A percentile compares a stretch with the other conserved stretches of the same genome.
Evolutionary conservation across 2,329 filamentous ascomycete genomes (phyloP).

Genomic region (Microascus cirrosus): DNA sequence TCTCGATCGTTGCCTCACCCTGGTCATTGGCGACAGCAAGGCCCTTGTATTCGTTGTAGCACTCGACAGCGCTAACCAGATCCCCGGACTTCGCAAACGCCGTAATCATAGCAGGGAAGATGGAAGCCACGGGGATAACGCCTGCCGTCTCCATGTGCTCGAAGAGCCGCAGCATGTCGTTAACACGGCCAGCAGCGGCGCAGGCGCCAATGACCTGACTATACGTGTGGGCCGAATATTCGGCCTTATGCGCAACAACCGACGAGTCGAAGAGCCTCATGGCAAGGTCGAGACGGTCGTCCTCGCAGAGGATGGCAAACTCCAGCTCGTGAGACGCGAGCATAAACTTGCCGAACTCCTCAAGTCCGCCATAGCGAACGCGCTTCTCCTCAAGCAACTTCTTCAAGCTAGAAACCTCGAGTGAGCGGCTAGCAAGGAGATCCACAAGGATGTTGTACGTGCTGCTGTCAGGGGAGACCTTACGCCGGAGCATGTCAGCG

Average conservation of each 20-base stretch:
- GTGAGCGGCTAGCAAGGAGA: slow-evolving; percentile 67
- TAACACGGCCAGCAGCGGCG: slow-evolving; percentile 66
- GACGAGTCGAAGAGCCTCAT: slow-evolving; percentile 78
- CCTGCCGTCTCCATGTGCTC: slow-evolving; percentile 79
- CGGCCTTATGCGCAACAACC: slow-evolving; percentile 45
- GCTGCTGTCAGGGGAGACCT: slow-evolving; percentile 67
- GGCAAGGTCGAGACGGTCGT: slow-evolving; percentile 76
- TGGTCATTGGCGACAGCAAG: slow-evolving; percentile 77
- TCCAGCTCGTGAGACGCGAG: slow-evolving; percentile 81
- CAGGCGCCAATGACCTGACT: slow-evolving; percentile 78
- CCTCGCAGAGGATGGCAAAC: slow-evolving; percentile 73
- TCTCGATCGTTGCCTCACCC: slow-evolving; percentile 55
- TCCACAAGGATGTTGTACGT: slow-evolving; percentile 85
- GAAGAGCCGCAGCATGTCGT: slow-evolving; percentile 84
- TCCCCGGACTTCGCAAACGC: slow-evolving; percentile 78
- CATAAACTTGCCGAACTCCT: slow-evolving; percentile 76
- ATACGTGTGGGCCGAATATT: slow-evolving; percentile 75
- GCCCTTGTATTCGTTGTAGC: slow-evolving; percentile 88
- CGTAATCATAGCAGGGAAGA: slow-evolving; percentile 91
- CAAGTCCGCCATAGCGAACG: slow-evolving; percentile 74
- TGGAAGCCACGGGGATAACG: slow-evolving; percentile 63
- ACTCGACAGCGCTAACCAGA: slow-evolving; percentile 78
- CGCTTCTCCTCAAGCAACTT: slow-evolving; percentile 68
- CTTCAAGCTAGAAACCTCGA: slow-evolving; percentile 67
- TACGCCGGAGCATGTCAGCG: slow-evolving; percentile 85